phyloP scores from a whole-genome alignment of 129 eudicot genomes.

The Flaveria linearis region DNA sequence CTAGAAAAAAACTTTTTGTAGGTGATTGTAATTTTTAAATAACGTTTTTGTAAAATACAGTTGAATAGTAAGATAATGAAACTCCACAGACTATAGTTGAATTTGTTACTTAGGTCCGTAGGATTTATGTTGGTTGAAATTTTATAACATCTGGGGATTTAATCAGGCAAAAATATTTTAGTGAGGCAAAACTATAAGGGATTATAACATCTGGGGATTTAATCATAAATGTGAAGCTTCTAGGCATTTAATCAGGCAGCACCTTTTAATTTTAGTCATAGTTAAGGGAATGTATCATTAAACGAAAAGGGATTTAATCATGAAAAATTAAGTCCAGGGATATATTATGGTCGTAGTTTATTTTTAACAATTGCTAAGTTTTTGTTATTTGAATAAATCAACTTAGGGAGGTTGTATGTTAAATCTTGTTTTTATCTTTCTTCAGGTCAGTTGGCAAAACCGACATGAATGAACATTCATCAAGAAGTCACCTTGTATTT shows the following conservation, averaged over 20 bases:
- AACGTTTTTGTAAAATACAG: not conserved
- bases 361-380: not conserved
- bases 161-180: not conserved
- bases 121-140: no score
- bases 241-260: not conserved
- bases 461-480: slow-evolving; percentile 62
- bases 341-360: not conserved
- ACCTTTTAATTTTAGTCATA: not conserved
- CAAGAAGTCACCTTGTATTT: slow-evolving; percentile 71
- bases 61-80: not conserved
- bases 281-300: not conserved
- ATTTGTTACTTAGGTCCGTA: no score
- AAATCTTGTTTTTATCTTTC: slow-evolving; percentile 3
- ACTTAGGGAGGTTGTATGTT: not conserved
- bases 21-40: not conserved
- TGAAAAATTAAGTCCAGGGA: not conserved
- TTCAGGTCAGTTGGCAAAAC: slow-evolving; percentile 69
- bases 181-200: no score
- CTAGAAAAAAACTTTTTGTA: not conserved
- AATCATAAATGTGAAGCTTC: not conserved
- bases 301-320: not conserved
- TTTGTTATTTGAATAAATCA: not conserved
- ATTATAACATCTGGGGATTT: no score
- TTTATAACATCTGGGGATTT: not conserved
- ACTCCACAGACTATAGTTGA: not conserved